These are phyloP conservation scores for Mycena amicta DNA, from an alignment of 768 basidiomycete genomes.

Conservation along the genomic window DNA sequence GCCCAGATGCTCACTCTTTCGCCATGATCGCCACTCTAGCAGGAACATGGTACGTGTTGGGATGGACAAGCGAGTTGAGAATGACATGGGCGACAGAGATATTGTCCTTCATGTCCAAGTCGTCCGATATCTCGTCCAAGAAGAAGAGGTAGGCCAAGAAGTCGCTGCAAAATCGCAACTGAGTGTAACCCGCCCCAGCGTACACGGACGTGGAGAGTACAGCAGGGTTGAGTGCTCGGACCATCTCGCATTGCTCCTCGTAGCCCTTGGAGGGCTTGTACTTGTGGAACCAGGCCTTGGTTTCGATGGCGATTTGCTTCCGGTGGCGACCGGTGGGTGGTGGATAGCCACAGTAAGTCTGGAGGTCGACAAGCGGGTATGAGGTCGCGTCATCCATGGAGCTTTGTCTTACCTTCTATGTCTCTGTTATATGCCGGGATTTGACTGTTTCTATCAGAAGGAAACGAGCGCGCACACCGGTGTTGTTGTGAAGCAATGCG, in stretches of 20 bases:
- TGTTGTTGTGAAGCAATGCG: no score
- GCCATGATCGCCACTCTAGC: no score
- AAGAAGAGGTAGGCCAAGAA: not conserved
- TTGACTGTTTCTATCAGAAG: no score
- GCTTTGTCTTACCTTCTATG: no score
- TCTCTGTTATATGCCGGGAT: no score
- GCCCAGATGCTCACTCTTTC: no score
- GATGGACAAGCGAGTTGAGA: not conserved
- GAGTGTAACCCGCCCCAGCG: not conserved
- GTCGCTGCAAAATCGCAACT: not conserved
- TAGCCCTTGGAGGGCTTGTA: not conserved
- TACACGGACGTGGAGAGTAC: not conserved
- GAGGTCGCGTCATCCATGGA: no score
- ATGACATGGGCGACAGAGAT: not conserved
- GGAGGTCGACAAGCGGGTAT: not conserved
- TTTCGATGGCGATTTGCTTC: not conserved
- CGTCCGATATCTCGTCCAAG: not conserved
- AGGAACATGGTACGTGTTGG: not conserved
- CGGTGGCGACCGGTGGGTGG: not conserved
- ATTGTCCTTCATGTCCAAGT: not conserved
- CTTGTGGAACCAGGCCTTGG: not conserved
- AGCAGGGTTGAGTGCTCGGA: not conserved
- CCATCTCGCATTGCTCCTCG: not conserved
- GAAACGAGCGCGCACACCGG: no score
- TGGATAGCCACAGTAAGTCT: not conserved